Evolutionary conservation across 2,329 filamentous ascomycete species (phyloP).

Genomic region (Lecanicillium sp.): DNA sequence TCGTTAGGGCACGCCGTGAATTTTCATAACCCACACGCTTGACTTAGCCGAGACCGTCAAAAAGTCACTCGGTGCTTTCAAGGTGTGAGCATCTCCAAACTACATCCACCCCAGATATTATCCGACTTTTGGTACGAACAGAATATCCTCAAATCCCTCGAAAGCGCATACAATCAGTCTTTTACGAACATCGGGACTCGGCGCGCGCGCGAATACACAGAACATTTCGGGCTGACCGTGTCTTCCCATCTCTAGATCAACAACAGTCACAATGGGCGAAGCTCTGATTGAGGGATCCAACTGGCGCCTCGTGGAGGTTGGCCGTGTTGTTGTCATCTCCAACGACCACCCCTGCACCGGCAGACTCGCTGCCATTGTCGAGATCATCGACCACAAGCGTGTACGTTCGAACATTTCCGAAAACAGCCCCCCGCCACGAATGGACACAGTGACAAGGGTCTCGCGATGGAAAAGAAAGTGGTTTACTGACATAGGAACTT

Average conservation of each 20-base stretch:
- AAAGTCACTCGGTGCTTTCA: conserved; percentile 35
- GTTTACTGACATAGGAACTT: conserved; percentile 21
- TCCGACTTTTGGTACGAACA: conserved; percentile 18
- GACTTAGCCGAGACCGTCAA: conserved; percentile 32
- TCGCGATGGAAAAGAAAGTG: conserved; percentile 2
- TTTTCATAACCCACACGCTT: conserved; percentile 34
- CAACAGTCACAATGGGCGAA: conserved; percentile 67
- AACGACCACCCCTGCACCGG: conserved; percentile 69
- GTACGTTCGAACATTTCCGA: conserved; percentile 52
- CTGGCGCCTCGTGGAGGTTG: conserved; percentile 97
- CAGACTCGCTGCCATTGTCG: conserved; percentile 88
- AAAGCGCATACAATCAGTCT: conserved; percentile 4
- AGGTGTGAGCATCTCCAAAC: conserved; percentile 25
- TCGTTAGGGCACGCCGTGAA: conserved; percentile 37
- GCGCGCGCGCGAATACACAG: conserved; percentile 17
- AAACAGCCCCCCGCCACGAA: neutral
- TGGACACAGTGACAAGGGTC: conserved; percentile 3
- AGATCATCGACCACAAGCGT: conserved; percentile 99
- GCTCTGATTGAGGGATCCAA: conserved; percentile 73
- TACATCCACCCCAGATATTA: conserved; percentile 16
- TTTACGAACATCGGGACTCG: too few relatives aligned
- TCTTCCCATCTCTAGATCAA: conserved; percentile 40
- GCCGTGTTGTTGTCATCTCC: conserved; percentile 91
- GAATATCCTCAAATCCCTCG: neutral
- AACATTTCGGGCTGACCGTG: conserved; percentile 25